phyloP scores from a whole-genome alignment of 495 filamentous ascomycete species.

The Penicillium bovifimosum region DNA sequence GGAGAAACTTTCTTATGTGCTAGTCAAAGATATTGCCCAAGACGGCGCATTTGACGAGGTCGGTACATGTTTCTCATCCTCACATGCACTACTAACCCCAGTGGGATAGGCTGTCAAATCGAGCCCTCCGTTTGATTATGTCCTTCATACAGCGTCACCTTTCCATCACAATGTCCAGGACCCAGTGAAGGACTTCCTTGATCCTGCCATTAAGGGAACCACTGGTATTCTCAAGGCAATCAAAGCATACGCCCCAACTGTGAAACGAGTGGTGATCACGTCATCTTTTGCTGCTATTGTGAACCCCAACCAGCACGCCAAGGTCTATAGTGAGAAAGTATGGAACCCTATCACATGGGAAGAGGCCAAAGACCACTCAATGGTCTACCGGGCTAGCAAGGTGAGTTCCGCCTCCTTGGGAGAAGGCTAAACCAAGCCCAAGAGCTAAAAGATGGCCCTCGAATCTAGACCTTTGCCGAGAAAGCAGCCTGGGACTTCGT shows the following conservation, averaged over 20 bases:
- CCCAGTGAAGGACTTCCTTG: constrained; percentile 72
- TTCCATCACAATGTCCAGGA: constrained; percentile 73
- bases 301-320: constrained; percentile 42
- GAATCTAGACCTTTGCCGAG: constrained; percentile 48
- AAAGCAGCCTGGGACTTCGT: constrained; percentile 79
- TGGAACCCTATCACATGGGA: constrained; percentile 83
- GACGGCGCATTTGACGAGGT: constrained; percentile 73
- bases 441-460: not conserved
- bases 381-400: constrained; percentile 68
- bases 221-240: constrained; percentile 71
- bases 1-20: constrained; percentile 64
- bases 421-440: not conserved
- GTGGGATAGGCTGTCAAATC: constrained; percentile 53
- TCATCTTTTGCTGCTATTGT: constrained; percentile 79
- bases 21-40: constrained; percentile 79
- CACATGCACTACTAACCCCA: not conserved
- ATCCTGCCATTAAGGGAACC: constrained; percentile 82
- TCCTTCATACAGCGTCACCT: constrained; percentile 84
- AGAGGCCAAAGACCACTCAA: constrained; percentile 52
- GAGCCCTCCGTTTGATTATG: constrained; percentile 70
- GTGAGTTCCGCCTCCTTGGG: constrained; percentile 15
- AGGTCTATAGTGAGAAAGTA: constrained; percentile 61
- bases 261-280: constrained; percentile 80
- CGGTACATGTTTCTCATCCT: not conserved
- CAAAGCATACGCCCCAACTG: constrained; percentile 65